Percentiles rank a stretch among this genome's conserved stretches.
Conservation (phyloP, 164 flowering plant species). For the Tinospora cordifolia region DNA sequence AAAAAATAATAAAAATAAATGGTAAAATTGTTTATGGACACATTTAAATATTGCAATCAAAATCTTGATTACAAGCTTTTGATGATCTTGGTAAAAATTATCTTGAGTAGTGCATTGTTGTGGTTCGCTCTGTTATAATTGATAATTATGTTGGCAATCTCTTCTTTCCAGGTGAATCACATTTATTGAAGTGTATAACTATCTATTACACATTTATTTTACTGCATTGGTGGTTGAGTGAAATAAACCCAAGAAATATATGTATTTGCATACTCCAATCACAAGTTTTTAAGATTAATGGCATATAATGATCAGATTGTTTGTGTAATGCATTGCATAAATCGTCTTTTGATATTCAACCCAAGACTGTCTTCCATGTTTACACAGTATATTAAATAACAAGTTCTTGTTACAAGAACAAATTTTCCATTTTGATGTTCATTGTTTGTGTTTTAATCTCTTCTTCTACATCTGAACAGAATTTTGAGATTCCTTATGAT, state of each 20-base stretch:
- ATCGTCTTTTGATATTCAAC: neutral
- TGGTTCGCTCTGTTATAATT: no score
- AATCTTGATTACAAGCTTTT: neutral
- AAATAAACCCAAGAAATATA: no score
- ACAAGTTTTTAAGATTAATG: neutral
- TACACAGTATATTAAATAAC: neutral
- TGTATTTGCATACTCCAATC: no score
- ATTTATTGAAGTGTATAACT: neutral
- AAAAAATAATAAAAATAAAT: no score
- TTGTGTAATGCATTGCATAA: neutral
- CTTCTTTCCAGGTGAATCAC: no score
- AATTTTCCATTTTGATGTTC: neutral
- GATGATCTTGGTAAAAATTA: no score
- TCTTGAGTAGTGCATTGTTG: no score
- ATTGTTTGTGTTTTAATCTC: neutral
- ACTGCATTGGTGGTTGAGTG: neutral
- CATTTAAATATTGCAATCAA: neutral
- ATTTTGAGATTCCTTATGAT: conserved; percentile 8
- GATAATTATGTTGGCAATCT: no score
- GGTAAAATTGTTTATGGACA: neutral
- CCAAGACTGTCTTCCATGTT: neutral
- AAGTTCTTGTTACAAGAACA: neutral
- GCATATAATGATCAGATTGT: neutral
- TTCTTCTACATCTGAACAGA: neutral
- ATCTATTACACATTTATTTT: neutral